These are phyloP conservation scores for Teunomyces barrocoloradensis DNA, from an alignment of 805 yeast genomes.

Conservation along the genomic window DNA sequence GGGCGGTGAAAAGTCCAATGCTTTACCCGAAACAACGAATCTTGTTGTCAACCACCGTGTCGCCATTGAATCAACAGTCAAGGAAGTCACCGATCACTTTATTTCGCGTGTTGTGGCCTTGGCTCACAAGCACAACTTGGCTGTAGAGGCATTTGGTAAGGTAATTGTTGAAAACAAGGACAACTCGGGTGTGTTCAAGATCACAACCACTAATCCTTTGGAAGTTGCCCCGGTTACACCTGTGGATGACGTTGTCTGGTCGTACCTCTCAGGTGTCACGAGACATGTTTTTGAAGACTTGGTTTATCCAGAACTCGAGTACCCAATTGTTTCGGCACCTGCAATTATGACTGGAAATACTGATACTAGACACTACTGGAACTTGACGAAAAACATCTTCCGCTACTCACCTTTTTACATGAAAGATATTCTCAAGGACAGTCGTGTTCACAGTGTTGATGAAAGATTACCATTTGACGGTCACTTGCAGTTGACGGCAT, in stretches of 20 bases:
- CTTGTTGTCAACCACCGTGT: conserved; percentile 35
- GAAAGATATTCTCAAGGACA: conserved; percentile 16
- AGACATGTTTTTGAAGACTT: conserved; percentile 61
- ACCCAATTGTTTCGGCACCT: conserved; percentile 43
- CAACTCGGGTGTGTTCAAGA: conserved; percentile 15
- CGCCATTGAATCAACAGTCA: conserved; percentile 27
- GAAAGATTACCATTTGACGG: conserved; percentile 28
- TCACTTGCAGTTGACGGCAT: conserved; percentile 35
- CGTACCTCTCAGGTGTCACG: conserved; percentile 56
- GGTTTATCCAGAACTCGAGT: conserved; percentile 31
- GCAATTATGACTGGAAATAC: conserved; percentile 58
- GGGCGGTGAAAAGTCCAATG: conserved; percentile 41
- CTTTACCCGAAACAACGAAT: conserved; percentile 34
- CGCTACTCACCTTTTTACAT: conserved; percentile 38
- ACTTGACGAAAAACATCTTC: conserved; percentile 52
- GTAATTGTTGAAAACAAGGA: conserved; percentile 12
- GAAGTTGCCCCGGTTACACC: conserved; percentile 51
- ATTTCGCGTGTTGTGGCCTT: conserved; percentile 18
- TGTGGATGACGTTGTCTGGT: conserved; percentile 16
- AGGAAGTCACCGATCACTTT: conserved; percentile 21
- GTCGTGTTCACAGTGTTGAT: conserved; percentile 35
- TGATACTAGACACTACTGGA: conserved; percentile 60
- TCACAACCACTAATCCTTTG: conserved; percentile 20
- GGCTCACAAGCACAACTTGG: conserved; percentile 28
- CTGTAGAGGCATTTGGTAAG: conserved; percentile 22